Evolutionary conservation across 2,329 filamentous ascomycete species (phyloP), one percentile per base, ranked within the genome.

Genomic region (Penicillium corylophilum): DNA sequence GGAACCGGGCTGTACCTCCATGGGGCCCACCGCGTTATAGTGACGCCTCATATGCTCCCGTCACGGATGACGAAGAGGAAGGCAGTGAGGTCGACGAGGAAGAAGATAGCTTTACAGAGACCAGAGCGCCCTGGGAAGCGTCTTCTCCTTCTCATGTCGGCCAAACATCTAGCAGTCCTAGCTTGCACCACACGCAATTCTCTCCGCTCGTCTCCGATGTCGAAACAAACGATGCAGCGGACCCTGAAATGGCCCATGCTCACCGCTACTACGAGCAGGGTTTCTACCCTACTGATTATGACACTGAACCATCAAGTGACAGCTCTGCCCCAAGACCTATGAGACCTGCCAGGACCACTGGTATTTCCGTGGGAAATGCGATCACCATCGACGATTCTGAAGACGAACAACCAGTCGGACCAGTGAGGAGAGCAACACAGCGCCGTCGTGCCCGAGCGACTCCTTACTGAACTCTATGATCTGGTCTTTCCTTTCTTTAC

Each of bases 321-420:
- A 58, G 56, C 38, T 48, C 58, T 8, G 51, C 57, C 16, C 51
- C 54, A 36, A 48, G 55, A 24, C 31, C 43, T 15, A 46, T 23
- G 33, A 40, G 44, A 22, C 29, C 45, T 10, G 6, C 45, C 13
- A 40, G 46, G 28, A 42, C 42, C 23, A 55, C 47, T 29, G 62
- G 52, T n/a, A 39, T 40, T 29, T 45, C 50, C 26, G 50, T 46
- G 4, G 31, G 42, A 2, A 55, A 57, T 40, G 61, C 50, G 22
- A 64, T 64, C n/a, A 43, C 57, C 6, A 56, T 64, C 12, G 59
- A 62, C 29, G 60, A 63, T 46, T 56, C 56, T 10, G 63, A 63
- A 26, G 62, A 64, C 5, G 61, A 64, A 31, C 56, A 60, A 35
- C 63, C 63, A 8, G 53, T 65, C 31, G 57, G 62, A 8, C 57